phyloP scores from a whole-genome alignment of 805 yeast genomes.

The Hermanozyma aechmeae region DNA sequence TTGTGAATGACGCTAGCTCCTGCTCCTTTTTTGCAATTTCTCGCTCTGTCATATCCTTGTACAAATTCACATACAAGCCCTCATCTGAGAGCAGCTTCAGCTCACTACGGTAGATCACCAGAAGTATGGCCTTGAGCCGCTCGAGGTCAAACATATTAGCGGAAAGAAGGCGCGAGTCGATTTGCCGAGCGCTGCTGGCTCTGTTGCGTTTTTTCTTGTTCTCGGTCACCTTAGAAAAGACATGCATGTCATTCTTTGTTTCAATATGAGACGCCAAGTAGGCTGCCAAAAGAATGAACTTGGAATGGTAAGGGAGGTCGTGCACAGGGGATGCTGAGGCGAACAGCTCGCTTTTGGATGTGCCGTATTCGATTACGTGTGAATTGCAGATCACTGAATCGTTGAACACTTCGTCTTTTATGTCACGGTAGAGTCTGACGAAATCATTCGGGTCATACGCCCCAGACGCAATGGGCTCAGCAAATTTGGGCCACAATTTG shows the following conservation, averaged over 20 bases:
- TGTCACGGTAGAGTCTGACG: slow-evolving; percentile 23
- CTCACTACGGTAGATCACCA: slow-evolving; percentile 50
- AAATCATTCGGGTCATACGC: slow-evolving; percentile 18
- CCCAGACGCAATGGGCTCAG: slow-evolving; percentile 16
- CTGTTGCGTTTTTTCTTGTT: slow-evolving; percentile 32
- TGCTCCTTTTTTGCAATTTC: slow-evolving; percentile 20
- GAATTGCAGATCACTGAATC: slow-evolving; percentile 24
- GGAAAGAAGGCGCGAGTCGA: slow-evolving; percentile 55
- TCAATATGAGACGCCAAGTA: slow-evolving; percentile 76
- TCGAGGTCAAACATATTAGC: slow-evolving; percentile 73
- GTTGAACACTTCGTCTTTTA: slow-evolving; percentile 16
- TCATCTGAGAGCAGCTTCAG: slow-evolving; percentile 19
- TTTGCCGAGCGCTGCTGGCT: slow-evolving; percentile 13
- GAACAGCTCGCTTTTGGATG: slow-evolving; percentile 10
- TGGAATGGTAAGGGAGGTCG: slow-evolving; percentile 52
- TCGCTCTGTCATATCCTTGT: slow-evolving; percentile 25
- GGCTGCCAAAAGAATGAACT: slow-evolving; percentile 70
- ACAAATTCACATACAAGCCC: slow-evolving; percentile 12
- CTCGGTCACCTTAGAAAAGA: slow-evolving; percentile 52
- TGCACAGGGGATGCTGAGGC: slow-evolving; percentile 14
- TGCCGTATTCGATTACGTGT: slow-evolving; percentile 16
- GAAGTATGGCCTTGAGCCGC: slow-evolving; percentile 68
- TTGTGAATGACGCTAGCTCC: slow-evolving; percentile 26
- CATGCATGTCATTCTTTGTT: slow-evolving; percentile 56
- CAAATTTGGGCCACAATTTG: slow-evolving; percentile 26